Conservation (phyloP, 2,329 filamentous ascomycete species). For the Aspergillus ibericus region DNA sequence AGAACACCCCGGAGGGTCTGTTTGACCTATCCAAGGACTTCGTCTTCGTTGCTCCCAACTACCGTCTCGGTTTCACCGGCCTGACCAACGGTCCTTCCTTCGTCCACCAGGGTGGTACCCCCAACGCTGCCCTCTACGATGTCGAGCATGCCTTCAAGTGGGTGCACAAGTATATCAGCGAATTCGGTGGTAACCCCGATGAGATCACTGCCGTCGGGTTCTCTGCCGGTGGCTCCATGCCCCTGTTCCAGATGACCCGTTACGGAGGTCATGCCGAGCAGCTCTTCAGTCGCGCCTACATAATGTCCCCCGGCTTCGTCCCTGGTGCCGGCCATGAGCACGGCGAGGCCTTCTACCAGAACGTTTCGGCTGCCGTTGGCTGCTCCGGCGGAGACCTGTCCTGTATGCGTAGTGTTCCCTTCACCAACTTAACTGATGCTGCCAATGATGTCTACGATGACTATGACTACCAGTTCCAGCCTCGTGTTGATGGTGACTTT, state of each 20-base stretch:
- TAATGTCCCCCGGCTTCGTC: too few species aligned
- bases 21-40: not conserved
- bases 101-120: not conserved
- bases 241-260: not conserved
- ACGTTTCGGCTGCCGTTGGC: too few species aligned
- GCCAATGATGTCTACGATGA: too few species aligned
- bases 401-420: too few species aligned
- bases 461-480: too few species aligned
- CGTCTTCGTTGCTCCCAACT: not conserved
- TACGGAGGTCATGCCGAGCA: not conserved
- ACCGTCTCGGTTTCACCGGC: not conserved
- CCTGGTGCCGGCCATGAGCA: too few species aligned
- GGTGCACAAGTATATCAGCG: not conserved
- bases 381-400: too few species aligned
- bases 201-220: not conserved
- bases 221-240: too few species aligned
- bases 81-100: not conserved
- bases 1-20: not conserved
- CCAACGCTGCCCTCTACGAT: not conserved
- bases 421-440: too few species aligned
- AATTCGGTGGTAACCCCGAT: not conserved
- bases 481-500: too few species aligned
- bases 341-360: not conserved
- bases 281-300: too few species aligned
- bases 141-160: not conserved